A percentile compares a stretch with the other conserved stretches of the same genome.
These are phyloP conservation scores for Alternaria ethzedia DNA, from an alignment of 2,329 filamentous ascomycete genomes.

Conservation along the genomic window DNA sequence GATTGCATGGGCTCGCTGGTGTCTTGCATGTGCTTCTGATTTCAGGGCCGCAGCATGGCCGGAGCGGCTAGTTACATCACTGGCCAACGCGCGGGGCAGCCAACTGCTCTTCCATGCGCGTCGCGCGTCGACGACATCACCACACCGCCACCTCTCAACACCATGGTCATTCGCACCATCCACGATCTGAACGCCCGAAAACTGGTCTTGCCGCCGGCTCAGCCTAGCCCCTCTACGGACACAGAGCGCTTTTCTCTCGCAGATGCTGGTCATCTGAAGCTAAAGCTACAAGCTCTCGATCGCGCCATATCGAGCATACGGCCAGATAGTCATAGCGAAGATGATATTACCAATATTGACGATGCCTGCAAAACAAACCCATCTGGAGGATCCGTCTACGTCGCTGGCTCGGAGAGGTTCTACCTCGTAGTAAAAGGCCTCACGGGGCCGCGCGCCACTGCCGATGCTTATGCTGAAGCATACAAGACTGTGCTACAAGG, in stretches of 20 bases:
- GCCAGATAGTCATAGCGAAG: constrained; percentile 1
- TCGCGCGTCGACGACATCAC: background rate
- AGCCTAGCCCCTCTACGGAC: constrained; percentile 5
- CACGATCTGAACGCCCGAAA: background rate
- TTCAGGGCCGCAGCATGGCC: background rate
- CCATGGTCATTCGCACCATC: constrained; percentile 13
- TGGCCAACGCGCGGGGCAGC: constrained; percentile 7
- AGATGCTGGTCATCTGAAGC: constrained; percentile 25
- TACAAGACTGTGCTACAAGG: constrained; percentile 21
- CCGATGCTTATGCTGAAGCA: constrained; percentile 25
- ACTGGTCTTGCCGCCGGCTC: constrained; percentile 8
- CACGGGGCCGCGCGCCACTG: constrained; percentile 25
- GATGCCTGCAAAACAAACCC: constrained; percentile 11
- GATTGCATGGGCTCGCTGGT: background rate
- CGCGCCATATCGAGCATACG: constrained; percentile 7
- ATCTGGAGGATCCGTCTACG: constrained; percentile 17
- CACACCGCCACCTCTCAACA: background rate
- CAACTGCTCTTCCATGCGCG: background rate
- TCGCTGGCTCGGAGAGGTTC: constrained; percentile 26
- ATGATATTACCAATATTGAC: constrained; percentile 1
- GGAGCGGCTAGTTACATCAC: constrained; percentile 14
- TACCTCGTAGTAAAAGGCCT: constrained; percentile 23
- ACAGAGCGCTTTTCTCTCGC: constrained; percentile 23
- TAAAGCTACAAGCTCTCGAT: constrained; percentile 29
- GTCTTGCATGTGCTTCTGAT: constrained; percentile 9